Conservation (phyloP, 2,329 filamentous ascomycete genomes). For the Penicillium griseofulvum region DNA sequence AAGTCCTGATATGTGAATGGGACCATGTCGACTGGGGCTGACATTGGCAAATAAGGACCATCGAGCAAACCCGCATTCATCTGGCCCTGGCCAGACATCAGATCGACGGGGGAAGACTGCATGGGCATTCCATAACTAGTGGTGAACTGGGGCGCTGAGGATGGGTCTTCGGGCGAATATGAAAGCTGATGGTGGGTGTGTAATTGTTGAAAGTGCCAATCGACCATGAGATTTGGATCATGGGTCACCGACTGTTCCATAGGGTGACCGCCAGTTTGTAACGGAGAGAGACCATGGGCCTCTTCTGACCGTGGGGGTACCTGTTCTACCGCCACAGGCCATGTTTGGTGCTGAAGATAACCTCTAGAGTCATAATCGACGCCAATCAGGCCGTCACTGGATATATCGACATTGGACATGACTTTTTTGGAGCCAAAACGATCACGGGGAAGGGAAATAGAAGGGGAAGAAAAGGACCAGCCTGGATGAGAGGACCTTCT, state of each 20-base stretch:
- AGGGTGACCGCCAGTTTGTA: conserved; percentile 45
- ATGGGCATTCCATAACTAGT: conserved; percentile 54
- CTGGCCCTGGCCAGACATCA: conserved; percentile 60
- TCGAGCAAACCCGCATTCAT: conserved; percentile 63
- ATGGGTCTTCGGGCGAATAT: conserved; percentile 52
- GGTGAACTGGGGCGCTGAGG: conserved; percentile 52
- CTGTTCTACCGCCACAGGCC: conserved; percentile 45
- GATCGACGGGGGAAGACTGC: conserved; percentile 51
- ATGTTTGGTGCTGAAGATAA: conserved; percentile 43
- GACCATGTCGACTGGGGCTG: conserved; percentile 63
- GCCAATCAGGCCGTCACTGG: conserved; percentile 46
- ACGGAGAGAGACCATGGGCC: conserved; percentile 42
- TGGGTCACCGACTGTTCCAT: conserved; percentile 45
- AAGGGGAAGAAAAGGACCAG: conserved; percentile 30
- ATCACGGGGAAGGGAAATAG: conserved; percentile 29
- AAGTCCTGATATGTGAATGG: conserved; percentile 77
- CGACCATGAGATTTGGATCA: conserved; percentile 45
- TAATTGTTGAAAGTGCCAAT: conserved; percentile 47
- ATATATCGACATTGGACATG: conserved; percentile 48
- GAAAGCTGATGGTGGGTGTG: conserved; percentile 37
- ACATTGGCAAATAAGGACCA: conserved; percentile 55
- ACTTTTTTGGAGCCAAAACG: conserved; percentile 30
- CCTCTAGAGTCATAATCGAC: conserved; percentile 50
- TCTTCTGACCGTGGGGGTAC: conserved; percentile 37
- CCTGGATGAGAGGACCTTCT: conserved; percentile 31